phyloP scores from a whole-genome alignment of 1,139 yeast species.

The Nematodospora anomalae region DNA sequence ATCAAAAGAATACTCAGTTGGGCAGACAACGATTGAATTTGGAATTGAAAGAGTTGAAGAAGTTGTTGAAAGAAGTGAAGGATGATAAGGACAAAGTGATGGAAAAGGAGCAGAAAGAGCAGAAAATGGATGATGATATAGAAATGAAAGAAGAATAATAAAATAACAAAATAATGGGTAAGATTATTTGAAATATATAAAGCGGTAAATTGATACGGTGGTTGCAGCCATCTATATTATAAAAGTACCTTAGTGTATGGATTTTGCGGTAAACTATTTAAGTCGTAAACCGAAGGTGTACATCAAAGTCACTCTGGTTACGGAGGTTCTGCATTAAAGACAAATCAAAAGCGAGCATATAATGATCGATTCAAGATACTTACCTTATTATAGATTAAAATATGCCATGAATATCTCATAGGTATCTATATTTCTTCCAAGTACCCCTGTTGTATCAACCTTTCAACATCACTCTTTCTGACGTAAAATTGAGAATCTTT shows the following conservation, averaged over 20 bases:
- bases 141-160: slow-evolving; percentile 13
- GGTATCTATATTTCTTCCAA: slow-evolving; percentile 75
- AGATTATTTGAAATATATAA: no score
- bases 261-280: no score
- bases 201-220: no score
- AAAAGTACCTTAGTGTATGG: no score
- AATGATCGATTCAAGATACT: no score
- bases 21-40: slow-evolving; percentile 50
- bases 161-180: neutral
- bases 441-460: slow-evolving; percentile 92
- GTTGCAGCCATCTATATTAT: no score
- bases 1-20: slow-evolving; percentile 60
- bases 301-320: no score
- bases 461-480: slow-evolving; percentile 88
- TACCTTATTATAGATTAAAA: no score
- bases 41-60: slow-evolving; percentile 31
- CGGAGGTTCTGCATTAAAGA: no score
- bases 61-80: slow-evolving; percentile 20
- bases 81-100: neutral
- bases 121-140: slow-evolving; percentile 12
- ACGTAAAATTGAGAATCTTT: slow-evolving; percentile 95
- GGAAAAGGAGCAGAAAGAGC: slow-evolving; percentile 5
- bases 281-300: no score
- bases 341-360: no score
- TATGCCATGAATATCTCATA: no score